A percentile compares a stretch with the other conserved stretches of the same genome.
Evolutionary conservation across 768 basidiomycete species (phyloP).

Genomic region (Ramaria sp.): DNA sequence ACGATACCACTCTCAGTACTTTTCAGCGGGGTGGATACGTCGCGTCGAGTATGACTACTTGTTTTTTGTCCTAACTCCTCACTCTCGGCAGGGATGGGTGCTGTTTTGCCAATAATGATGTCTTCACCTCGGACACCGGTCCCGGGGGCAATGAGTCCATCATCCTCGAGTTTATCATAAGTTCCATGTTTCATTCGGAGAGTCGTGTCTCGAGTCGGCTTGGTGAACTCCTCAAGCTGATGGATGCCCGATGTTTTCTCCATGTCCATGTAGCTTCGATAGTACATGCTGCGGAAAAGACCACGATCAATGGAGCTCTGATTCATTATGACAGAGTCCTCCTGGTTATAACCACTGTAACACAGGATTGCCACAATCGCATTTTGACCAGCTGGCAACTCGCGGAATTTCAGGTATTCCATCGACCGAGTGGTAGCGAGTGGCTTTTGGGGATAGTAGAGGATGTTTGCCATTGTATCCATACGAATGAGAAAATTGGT

Average conservation of each 20-base stretch:
- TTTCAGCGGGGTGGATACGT: slow-evolving; percentile 96
- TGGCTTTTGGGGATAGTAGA: slow-evolving; percentile 99
- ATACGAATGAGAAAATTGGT: slow-evolving; percentile 98
- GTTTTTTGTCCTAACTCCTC: slow-evolving; percentile 96
- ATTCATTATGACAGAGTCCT: slow-evolving; percentile 99
- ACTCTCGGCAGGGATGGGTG: slow-evolving; percentile 91
- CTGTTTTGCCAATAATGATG: slow-evolving; percentile 98
- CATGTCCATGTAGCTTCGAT: slow-evolving; percentile 95
- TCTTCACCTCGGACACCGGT: slow-evolving; percentile 94
- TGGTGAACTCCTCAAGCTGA: slow-evolving; percentile 92
- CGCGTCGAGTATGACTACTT: slow-evolving; percentile 85
- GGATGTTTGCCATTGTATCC: slow-evolving; percentile 99
- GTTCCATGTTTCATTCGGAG: slow-evolving; percentile 96
- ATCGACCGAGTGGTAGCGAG: slow-evolving; percentile 97
- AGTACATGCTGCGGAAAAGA: slow-evolving; percentile 89
- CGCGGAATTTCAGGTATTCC: slow-evolving; percentile 98
- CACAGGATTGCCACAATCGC: slow-evolving; percentile 97
- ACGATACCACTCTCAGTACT: slow-evolving; percentile 97
- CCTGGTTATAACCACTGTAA: slow-evolving; percentile 99
- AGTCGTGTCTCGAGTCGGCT: slow-evolving; percentile 86
- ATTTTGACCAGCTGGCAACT: slow-evolving; percentile 98
- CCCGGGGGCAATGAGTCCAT: slow-evolving; percentile 92
- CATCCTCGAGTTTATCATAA: slow-evolving; percentile 95
- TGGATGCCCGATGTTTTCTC: slow-evolving; percentile 95
- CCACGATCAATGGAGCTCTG: slow-evolving; percentile 98